phyloP scores from a whole-genome alignment of 176 grass and related monocot genomes.

The Canna indica region DNA sequence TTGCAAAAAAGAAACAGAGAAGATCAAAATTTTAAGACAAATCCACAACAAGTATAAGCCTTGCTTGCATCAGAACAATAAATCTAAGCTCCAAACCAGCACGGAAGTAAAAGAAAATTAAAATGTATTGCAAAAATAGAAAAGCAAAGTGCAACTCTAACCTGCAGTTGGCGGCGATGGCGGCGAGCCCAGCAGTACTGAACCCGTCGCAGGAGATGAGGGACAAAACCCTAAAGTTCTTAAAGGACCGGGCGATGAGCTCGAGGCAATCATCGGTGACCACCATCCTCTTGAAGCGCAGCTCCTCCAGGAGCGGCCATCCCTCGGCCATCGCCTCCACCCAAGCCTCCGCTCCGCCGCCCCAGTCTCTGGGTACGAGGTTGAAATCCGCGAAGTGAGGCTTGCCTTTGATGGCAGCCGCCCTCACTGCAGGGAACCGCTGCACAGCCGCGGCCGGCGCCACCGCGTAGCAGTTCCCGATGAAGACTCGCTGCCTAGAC shows the following conservation, averaged over 20 bases:
- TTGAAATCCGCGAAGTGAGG: conserved; percentile 69
- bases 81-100: background rate
- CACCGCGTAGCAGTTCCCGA: conserved; percentile 69
- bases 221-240: conserved; percentile 55
- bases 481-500: conserved; percentile 34
- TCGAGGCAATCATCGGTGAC: conserved; percentile 76
- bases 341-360: conserved; percentile 44
- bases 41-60: background rate
- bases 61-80: background rate
- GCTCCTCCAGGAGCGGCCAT: conserved; percentile 69
- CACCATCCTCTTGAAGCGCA: conserved; percentile 65
- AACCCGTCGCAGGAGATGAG: conserved; percentile 66
- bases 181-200: conserved; percentile 46
- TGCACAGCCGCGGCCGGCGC: conserved; percentile 30
- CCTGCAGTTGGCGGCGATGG: conserved; percentile 64
- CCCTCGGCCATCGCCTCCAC: conserved; percentile 45
- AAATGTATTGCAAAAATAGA: background rate
- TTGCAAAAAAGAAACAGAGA: background rate
- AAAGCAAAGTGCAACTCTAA: conserved; percentile 5
- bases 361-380: conserved; percentile 42
- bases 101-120: background rate
- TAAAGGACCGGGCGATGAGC: conserved; percentile 48
- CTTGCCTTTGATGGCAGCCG: conserved; percentile 52
- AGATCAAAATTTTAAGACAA: background rate
- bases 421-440: conserved; percentile 45